Evolutionary conservation across 2,329 filamentous ascomycete species (phyloP), one percentile per base, ranked within the genome.

Genomic region (Purpureocillium lavendulum): DNA sequence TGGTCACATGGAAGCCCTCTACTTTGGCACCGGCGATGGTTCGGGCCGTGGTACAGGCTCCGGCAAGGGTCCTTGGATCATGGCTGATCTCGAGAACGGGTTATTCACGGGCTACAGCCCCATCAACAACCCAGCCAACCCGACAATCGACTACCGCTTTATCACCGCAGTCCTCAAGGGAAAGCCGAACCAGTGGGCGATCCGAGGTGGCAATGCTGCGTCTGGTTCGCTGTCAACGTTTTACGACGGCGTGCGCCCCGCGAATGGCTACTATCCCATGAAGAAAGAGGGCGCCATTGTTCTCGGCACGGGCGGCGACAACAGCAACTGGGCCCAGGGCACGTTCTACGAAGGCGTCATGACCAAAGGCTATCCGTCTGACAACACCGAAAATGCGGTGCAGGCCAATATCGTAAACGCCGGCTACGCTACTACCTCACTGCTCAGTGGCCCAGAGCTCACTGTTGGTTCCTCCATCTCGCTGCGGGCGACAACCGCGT

Each of bases 271-370:
- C 58, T 72, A 78, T 52, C 67, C 71, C 0, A 83, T 82, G 79
- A 63, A 50, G 46, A 80, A 82, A 47, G 77, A 83, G 51, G 78
- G 78, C 11, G 71, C 77, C 40, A 78, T 83, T 33, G 69, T 82
- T 42, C 73, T 82, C n/a, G 78, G 79, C n/a, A 80, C 82, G 39
- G 79, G 79, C n/a, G 79, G 79, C 7, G 79, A 82, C 48, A 83
- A 79, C 59, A 78, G 73, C 51, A 60, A 64, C 48, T 50, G 71
- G 35, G 77, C 66, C 1, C 73, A 80, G 51, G 77, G 78, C 18
- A 81, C 77, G 1, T 79, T 78, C 50, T 78, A 82, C 55, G 78
- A 82, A 57, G 78, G 77, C 17, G 76, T 73, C 17, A 78, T 82
- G 75, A 81, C 76, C 12, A 58, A 64, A 0, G 75, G 76, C 1